phyloP scores from a whole-genome alignment of 768 basidiomycete genomes.

The Lactifluus pinguis region DNA sequence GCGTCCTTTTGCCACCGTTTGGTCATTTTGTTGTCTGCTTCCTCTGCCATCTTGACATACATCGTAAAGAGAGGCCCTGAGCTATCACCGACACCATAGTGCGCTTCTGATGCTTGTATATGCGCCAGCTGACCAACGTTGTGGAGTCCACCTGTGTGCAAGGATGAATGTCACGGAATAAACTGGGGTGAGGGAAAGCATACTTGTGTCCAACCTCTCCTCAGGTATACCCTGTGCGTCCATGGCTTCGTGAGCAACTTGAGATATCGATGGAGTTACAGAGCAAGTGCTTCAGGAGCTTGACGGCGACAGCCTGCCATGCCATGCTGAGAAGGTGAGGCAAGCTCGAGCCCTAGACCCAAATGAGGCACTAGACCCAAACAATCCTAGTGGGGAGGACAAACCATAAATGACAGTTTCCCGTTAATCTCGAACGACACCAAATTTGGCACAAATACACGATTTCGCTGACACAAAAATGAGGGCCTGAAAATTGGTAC shows the following conservation, averaged over 20 bases:
- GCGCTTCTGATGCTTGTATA: not conserved
- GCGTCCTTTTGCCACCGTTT: constrained; percentile 14
- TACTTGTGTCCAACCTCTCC: not conserved
- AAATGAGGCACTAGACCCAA: too few species aligned
- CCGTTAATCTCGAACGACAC: too few species aligned
- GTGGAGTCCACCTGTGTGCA: not conserved
- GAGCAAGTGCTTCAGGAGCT: not conserved
- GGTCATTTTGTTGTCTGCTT: constrained; percentile 7
- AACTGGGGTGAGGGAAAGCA: not conserved
- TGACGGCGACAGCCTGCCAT: not conserved
- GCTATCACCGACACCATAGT: not conserved
- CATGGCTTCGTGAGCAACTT: not conserved
- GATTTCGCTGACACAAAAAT: too few species aligned
- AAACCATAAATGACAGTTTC: not conserved
- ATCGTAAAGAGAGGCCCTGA: constrained; percentile 2
- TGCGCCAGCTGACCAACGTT: not conserved
- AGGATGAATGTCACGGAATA: not conserved
- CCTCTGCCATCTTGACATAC: constrained; percentile 7
- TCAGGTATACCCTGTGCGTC: not conserved
- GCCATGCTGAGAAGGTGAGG: not conserved
- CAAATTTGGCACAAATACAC: too few species aligned
- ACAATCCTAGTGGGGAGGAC: too few species aligned
- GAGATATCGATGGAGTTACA: not conserved
- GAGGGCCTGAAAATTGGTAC: too few species aligned
- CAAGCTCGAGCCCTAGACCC: not conserved